phyloP scores from a whole-genome alignment of 2,329 filamentous ascomycete genomes.

The Pseudocercospora musae region DNA sequence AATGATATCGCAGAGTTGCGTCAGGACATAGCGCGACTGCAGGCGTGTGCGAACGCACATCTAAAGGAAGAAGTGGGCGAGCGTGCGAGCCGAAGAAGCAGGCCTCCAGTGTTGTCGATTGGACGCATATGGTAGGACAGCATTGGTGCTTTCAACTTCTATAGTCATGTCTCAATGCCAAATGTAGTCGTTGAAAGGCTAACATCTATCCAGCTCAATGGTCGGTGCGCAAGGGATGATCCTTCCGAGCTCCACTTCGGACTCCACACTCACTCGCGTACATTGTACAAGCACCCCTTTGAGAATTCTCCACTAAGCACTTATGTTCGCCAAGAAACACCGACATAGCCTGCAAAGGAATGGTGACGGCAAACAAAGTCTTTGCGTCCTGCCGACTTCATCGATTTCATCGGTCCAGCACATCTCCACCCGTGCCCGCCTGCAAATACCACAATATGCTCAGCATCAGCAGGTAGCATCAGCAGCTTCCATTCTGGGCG shows the following conservation, averaged over 20 bases:
- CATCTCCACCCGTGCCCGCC: neutral
- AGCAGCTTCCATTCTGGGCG: neutral
- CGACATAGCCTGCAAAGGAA: too few relatives aligned
- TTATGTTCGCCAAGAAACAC: too few relatives aligned
- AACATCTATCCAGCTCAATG: neutral
- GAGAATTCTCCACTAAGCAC: too few relatives aligned
- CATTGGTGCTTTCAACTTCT: neutral
- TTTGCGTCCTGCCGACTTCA: too few relatives aligned
- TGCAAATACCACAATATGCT: neutral
- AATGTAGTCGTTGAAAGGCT: neutral
- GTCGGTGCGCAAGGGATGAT: neutral
- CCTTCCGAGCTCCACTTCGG: neutral
- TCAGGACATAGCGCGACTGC: neutral
- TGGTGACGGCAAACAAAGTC: too few relatives aligned
- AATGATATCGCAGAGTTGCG: neutral
- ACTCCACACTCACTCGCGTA: neutral
- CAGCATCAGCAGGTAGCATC: neutral
- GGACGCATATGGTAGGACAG: neutral
- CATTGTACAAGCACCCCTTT: too few relatives aligned
- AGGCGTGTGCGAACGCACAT: neutral
- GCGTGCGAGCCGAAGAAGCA: neutral
- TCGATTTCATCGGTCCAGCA: neutral
- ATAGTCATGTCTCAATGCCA: neutral
- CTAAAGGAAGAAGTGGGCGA: neutral
- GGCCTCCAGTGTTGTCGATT: neutral